Evolutionary conservation across 1,139 yeast genomes (phyloP), one percentile per base, ranked within the genome.

Genomic region (Debaryomyces nepalensis): DNA sequence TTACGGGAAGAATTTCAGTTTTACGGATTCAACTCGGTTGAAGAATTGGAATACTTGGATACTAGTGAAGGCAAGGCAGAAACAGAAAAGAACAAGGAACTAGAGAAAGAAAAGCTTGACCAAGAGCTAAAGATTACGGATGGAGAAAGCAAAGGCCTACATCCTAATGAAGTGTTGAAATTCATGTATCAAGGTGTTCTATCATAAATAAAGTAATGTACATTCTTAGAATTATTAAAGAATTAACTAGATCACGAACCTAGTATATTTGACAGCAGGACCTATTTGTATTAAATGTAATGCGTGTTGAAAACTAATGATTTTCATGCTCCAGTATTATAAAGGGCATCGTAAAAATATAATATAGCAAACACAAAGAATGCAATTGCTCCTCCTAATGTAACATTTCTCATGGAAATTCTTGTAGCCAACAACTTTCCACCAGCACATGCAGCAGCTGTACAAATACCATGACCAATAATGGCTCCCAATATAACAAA

Each of bases 371-470:
- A 93, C 32, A 89, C 63, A 51, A 90, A 77, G 67, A 93, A 93
- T 15, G 96, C 91, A 44, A 74, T 64, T 6, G 97, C 87, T 33
- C 99, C 99, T 39, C 95, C 91, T 43, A 93, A 70, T 1, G 98
- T 90, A 49, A 93, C 93, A 36, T 86, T 88, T 68, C 96, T 82
- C 87, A 93, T 81, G 48, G 96, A 85, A 49, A 93, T 89, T 64
- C 83, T 85, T 41, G 90, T 80, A 33, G 99, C 98, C 50, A 95
- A 73, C 46, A 88, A 74, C 66, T 86, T 86, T 24, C 99, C 99
- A 34, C 98, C 98, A 46, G 88, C 47, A 42, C 95, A 96, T n/a
- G 99, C 99, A 46, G 90, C 80, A 35, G 81, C 81, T 0, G 98
- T 88, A 68, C 99, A 93, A n/a, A 87, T 44, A 8, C 86, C 83